Evolutionary conservation across 257 asterid genomes (phyloP).

Genomic region (Penstemon barbatus): DNA sequence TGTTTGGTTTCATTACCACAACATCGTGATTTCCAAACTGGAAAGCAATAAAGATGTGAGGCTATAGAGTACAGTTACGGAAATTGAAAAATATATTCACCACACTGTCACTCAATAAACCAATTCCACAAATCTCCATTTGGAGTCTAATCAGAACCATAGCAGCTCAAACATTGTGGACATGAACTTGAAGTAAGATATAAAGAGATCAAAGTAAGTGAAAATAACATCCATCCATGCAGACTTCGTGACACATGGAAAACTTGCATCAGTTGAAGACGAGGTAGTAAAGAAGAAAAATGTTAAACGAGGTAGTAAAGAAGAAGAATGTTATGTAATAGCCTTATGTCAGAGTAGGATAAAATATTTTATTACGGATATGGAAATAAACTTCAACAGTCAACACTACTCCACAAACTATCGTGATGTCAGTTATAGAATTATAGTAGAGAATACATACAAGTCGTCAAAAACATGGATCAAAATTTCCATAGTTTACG

Average conservation of each 20-base stretch:
- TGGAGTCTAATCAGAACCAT: slow-evolving; percentile 12
- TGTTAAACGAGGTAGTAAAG: background rate
- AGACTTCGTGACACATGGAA: background rate
- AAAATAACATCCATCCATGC: background rate
- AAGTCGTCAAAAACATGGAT: too few relatives aligned
- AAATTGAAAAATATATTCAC: slow-evolving; percentile 15
- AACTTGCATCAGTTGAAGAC: background rate
- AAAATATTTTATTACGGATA: slow-evolving; percentile 14
- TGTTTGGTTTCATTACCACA: slow-evolving; percentile 82
- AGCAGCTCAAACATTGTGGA: background rate
- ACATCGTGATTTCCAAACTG: slow-evolving; percentile 97
- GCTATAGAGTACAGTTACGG: slow-evolving; percentile 8
- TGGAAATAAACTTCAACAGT: background rate
- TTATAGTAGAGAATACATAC: too few relatives aligned
- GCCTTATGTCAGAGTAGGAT: background rate
- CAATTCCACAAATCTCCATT: slow-evolving; percentile 10
- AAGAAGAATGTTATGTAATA: background rate
- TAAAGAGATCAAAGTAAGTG: background rate
- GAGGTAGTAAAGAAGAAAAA: slow-evolving; percentile 1
- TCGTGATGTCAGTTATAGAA: too few relatives aligned
- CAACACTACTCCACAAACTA: slow-evolving; percentile 4
- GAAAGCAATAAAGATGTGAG: slow-evolving; percentile 26
- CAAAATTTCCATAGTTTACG: too few relatives aligned
- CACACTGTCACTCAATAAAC: slow-evolving; percentile 23
- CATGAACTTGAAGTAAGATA: slow-evolving; percentile 1